Evolutionary conservation across 148 eudicot genomes (phyloP).

Genomic region (Rhododendron griersonianum): DNA sequence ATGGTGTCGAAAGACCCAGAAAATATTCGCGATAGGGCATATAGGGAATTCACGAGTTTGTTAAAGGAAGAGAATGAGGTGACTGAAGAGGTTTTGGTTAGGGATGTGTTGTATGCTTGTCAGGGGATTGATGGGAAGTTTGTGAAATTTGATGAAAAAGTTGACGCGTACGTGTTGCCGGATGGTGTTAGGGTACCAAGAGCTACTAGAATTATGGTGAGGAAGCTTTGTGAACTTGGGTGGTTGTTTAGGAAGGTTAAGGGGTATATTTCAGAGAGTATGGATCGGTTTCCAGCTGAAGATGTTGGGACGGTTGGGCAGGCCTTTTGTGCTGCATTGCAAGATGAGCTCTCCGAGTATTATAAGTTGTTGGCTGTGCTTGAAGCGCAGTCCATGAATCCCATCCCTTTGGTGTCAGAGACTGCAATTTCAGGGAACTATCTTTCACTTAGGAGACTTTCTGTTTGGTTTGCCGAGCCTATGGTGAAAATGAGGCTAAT

Average conservation of each 20-base stretch:
- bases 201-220: conserved; percentile 56
- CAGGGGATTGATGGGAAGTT: conserved; percentile 91
- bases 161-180: conserved; percentile 55
- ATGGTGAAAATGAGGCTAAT: conserved; percentile 92
- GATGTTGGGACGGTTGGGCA: conserved; percentile 97
- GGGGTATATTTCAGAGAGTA: conserved; percentile 65
- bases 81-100: conserved; percentile 80
- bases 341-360: conserved; percentile 90
- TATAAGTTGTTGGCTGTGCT: conserved; percentile 92
- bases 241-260: conserved; percentile 88
- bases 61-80: conserved; percentile 79
- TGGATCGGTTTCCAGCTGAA: conserved; percentile 60
- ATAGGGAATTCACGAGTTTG: conserved; percentile 62
- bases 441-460: conserved; percentile 75
- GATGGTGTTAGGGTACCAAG: conserved; percentile 60
- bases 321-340: conserved; percentile 92
- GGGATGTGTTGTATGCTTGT: conserved; percentile 87
- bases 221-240: conserved; percentile 82
- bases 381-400: conserved; percentile 85
- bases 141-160: conserved; percentile 54
- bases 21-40: conserved; percentile 71
- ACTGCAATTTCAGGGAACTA: conserved; percentile 60
- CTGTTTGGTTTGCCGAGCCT: conserved; percentile 95
- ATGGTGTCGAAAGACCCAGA: conserved; percentile 70
- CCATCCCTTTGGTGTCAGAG: conserved; percentile 78